A percentile compares a stretch with the other conserved stretches of the same genome.
phyloP scores from a whole-genome alignment of 192 early-diverging fungal species.

The Dimargaris cristalligena region DNA sequence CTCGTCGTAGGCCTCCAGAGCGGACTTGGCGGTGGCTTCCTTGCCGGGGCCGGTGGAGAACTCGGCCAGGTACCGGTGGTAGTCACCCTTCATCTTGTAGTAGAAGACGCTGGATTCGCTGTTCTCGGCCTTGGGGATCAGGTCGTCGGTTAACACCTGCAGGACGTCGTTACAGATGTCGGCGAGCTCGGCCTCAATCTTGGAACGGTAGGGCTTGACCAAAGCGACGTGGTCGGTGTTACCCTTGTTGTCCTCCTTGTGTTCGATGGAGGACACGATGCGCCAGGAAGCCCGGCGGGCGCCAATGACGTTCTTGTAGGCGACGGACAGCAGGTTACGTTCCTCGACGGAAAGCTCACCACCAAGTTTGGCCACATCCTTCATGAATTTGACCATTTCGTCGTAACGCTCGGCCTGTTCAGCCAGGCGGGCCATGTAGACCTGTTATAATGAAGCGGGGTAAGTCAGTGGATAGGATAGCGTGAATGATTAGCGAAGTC shows the following conservation, averaged over 20 bases:
- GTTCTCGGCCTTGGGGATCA: constrained; percentile 80
- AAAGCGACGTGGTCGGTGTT: constrained; percentile 77
- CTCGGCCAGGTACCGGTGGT: constrained; percentile 98
- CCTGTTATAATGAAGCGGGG: no score
- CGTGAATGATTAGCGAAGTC: no score
- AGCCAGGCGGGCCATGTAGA: constrained; percentile 55
- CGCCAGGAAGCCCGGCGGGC: constrained; percentile 97
- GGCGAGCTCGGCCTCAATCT: constrained; percentile 88
- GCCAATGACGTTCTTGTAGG: constrained; percentile 99
- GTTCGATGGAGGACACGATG: constrained; percentile 98
- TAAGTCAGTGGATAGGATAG: no score
- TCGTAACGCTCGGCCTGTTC: constrained; percentile 56
- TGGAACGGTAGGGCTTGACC: constrained; percentile 87
- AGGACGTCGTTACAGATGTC: constrained; percentile 95
- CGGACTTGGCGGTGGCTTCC: constrained; percentile 60
- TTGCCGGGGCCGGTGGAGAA: constrained; percentile 78
- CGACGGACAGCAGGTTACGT: constrained; percentile 94
- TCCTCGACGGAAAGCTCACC: constrained; percentile 94
- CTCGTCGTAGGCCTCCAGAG: constrained; percentile 87
- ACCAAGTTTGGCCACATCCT: constrained; percentile 74
- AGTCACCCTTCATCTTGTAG: constrained; percentile 99
- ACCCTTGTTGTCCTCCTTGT: constrained; percentile 94
- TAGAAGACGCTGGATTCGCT: constrained; percentile 99
- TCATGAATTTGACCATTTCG: constrained; percentile 80
- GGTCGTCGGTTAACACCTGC: constrained; percentile 69